Base-by-base conservation (phyloP, 441 rosid species). In the Erodium trifolium region DNA sequence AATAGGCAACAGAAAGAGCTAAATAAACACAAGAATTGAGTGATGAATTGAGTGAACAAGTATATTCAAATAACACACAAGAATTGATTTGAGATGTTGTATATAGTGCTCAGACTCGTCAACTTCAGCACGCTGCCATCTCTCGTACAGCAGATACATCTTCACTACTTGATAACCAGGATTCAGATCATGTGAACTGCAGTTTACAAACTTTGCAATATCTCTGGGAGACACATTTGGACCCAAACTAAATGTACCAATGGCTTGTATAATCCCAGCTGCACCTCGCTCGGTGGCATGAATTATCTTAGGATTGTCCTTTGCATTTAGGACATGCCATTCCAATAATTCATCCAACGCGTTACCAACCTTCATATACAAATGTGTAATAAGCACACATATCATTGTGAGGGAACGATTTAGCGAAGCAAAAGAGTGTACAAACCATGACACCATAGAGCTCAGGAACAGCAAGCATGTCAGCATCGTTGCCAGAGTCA, bases 401-500 rank as follows among this genome's bases (percentile, higher is more conserved):
- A n/a, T 65, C n/a, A 34, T 19, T 39, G 31, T 31, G 10, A 17
- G 9, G 45, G 6, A 65, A 60, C 5, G 17, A 65, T 17, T 68
- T 63, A 18, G 19, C 4, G 39, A 45, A 19, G 35, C 37, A 31
- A 47, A 57, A 45, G 51, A 68, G 62, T 64, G 65, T 9, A 72
- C 5, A 31, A 68, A 93, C 97, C 96, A 91, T 89, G 70, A 91
- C 96, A 5, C 96, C 97, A 72, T 85, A 75, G 23, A 89, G 93
- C 45, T 86, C 89, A 0, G 92, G 91, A 73, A 93, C 83, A 80
- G 87, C 83, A 75, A 93, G 89, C 4, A 93, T 83, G 71, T 91
- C 97, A 10, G 97, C 94, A 75, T 93, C 98, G 72, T 91, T 91
- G 71, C 97, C 98, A 35, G 98, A 91, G 79, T 91, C 97, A 13